Evolutionary conservation across 257 asterid species (phyloP).

Genomic region (Paulownia fortunei): DNA sequence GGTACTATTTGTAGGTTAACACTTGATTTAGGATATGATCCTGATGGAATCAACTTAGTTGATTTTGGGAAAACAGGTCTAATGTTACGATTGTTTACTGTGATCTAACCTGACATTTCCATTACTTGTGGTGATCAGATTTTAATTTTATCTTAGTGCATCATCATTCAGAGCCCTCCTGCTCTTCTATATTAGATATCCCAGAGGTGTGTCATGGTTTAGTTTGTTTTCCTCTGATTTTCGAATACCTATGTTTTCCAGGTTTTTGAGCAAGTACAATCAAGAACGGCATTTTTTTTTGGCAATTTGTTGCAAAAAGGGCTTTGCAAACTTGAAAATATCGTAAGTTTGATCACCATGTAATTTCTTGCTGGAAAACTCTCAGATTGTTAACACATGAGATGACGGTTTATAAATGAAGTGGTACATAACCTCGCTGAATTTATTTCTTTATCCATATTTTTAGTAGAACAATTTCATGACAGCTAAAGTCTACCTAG

Average conservation of each 20-base stretch:
- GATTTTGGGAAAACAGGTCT: background rate
- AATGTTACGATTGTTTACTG: background rate
- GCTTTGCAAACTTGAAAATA: slow-evolving; percentile 16
- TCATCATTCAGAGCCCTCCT: slow-evolving; percentile 8
- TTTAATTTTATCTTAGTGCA: background rate
- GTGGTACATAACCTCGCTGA: background rate
- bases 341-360: slow-evolving; percentile 30
- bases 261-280: slow-evolving; percentile 26
- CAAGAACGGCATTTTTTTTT: background rate
- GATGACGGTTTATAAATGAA: background rate
- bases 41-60: background rate
- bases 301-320: slow-evolving; percentile 12
- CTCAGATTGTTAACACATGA: background rate
- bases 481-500: background rate
- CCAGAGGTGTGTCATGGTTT: slow-evolving; percentile 4
- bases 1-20: background rate
- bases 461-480: background rate
- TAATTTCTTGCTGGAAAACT: slow-evolving; percentile 11
- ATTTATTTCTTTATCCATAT: background rate
- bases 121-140: background rate
- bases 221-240: background rate
- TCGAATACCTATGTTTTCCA: slow-evolving; percentile 14
- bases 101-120: background rate
- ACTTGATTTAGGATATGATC: background rate
- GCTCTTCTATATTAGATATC: slow-evolving; percentile 7